Evolutionary conservation across 2,329 filamentous ascomycete species (phyloP), one percentile per base, ranked within the genome.

Genomic region (Ascochyta fabae): DNA sequence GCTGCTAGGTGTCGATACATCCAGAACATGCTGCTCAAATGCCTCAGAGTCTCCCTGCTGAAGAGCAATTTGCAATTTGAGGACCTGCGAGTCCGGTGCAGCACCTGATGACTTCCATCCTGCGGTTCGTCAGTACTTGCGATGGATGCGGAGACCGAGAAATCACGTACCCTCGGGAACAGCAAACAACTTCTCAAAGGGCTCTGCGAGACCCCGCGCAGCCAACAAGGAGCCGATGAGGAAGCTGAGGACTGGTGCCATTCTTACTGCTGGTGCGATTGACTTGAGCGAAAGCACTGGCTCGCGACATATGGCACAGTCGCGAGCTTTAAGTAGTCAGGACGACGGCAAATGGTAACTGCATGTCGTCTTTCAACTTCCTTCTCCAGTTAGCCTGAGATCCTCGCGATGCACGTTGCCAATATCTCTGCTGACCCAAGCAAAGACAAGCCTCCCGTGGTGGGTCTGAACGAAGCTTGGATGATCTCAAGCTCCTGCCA

Each of bases 1-100:
- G 56, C 78, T 72, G 6, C 76, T 75, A 1, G 83, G 83, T 0
- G 80, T 81, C 19, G 81, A 82, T 22, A 80, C 67, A 6, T 75
- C 71, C 23, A 72, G 60, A 38, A 80, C 69, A 27, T 68, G 69
- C 33, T 74, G 67, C 61, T 79, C 74, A 13, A 80, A 74, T 38
- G 71, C 68, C 35, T 76, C 71, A 4, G 55, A 50, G 56, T 71
- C 62, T 9, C 64, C 60, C 48, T 73, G 70, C 44, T 64, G 61
- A 16, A 74, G 62, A 19, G 68, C 70, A 43, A 74, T 71, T 48
- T 72, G 66, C 24, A 74, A 61, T 47, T 58, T 67, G 36, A 73
- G 60, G 13, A 59, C 45, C 40, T 70, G 58, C 24, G 55, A 59
- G 38, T 63, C 61, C 6, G 58, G 50, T 31, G 68, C 66, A 3